Evolutionary conservation across 2,329 filamentous ascomycete species (phyloP).

Genomic region (Chaetomium sp.): DNA sequence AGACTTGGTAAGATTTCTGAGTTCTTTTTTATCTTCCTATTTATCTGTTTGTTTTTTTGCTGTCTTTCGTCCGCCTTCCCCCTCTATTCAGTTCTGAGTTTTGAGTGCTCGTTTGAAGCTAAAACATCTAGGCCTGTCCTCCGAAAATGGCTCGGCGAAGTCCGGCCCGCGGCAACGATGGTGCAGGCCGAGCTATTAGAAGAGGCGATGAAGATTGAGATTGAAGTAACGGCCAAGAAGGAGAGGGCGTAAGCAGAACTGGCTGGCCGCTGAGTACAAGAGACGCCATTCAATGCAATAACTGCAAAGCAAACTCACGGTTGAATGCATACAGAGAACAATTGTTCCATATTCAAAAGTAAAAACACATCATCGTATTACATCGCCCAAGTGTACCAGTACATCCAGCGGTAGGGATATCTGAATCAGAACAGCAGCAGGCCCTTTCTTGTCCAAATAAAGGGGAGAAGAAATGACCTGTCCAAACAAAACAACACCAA

Average conservation of each 20-base stretch:
- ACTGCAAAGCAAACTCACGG: background rate
- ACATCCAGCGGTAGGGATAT: too few relatives aligned
- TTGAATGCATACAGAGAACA: background rate
- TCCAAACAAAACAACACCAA: too few relatives aligned
- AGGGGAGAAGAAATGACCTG: too few relatives aligned
- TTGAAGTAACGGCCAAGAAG: constrained; percentile 30
- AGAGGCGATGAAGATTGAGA: constrained; percentile 38
- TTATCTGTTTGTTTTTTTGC: background rate
- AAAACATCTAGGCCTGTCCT: constrained; percentile 36
- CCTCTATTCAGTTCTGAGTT: too few relatives aligned
- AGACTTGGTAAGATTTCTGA: constrained; percentile 38
- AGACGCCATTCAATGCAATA: background rate
- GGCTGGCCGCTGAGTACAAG: background rate
- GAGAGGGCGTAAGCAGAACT: background rate
- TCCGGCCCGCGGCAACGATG: constrained; percentile 50
- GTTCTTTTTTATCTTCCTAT: too few relatives aligned
- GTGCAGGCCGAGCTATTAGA: constrained; percentile 45
- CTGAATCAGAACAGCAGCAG: too few relatives aligned
- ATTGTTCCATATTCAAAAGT: background rate
- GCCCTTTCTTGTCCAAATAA: too few relatives aligned
- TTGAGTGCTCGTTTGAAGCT: background rate
- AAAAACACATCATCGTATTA: background rate
- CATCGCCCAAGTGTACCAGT: too few relatives aligned
- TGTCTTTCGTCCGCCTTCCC: background rate
- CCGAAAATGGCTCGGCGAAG: constrained; percentile 42